Evolutionary conservation across 2,329 filamentous ascomycete genomes (phyloP).

Genomic region (Fusarium sambucinum): DNA sequence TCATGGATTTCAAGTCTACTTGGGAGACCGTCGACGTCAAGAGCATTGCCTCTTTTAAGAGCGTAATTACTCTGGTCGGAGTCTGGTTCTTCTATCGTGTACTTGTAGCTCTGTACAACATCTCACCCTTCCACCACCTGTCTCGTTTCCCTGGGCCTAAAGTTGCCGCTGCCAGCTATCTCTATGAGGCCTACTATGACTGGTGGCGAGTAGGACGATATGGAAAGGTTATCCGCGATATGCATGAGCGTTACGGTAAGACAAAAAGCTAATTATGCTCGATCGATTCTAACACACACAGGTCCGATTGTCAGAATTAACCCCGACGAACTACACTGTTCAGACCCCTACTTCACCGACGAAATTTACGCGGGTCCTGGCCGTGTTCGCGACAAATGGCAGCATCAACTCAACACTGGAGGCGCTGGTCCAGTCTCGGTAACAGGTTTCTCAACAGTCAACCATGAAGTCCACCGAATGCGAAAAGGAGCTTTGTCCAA

Average conservation of each 20-base stretch:
- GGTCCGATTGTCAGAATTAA: conserved; percentile 56
- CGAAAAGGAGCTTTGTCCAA: conserved; percentile 49
- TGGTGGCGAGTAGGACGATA: conserved; percentile 53
- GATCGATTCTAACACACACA: conserved; percentile 5
- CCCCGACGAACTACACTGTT: conserved; percentile 56
- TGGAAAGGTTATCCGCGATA: conserved; percentile 50
- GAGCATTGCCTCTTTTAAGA: not conserved
- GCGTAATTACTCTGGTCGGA: conserved; percentile 32
- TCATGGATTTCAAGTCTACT: not conserved
- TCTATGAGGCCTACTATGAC: conserved; percentile 57
- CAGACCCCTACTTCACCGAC: conserved; percentile 53
- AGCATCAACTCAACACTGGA: conserved; percentile 33
- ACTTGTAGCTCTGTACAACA: conserved; percentile 51
- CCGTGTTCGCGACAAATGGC: conserved; percentile 46
- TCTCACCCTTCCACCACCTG: conserved; percentile 57
- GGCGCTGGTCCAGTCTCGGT: conserved; percentile 26
- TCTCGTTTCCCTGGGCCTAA: conserved; percentile 54
- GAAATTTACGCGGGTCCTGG: conserved; percentile 53
- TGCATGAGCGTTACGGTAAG: conserved; percentile 56
- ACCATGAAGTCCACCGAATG: conserved; percentile 52
- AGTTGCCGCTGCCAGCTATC: conserved; percentile 52
- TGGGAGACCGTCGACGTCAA: conserved; percentile 1
- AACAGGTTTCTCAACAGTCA: conserved; percentile 35
- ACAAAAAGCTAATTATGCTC: too few relatives aligned
- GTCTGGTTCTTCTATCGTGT: conserved; percentile 51